phyloP scores from a whole-genome alignment of 2,329 filamentous ascomycete species.

The Ampelomyces quisqualis region DNA sequence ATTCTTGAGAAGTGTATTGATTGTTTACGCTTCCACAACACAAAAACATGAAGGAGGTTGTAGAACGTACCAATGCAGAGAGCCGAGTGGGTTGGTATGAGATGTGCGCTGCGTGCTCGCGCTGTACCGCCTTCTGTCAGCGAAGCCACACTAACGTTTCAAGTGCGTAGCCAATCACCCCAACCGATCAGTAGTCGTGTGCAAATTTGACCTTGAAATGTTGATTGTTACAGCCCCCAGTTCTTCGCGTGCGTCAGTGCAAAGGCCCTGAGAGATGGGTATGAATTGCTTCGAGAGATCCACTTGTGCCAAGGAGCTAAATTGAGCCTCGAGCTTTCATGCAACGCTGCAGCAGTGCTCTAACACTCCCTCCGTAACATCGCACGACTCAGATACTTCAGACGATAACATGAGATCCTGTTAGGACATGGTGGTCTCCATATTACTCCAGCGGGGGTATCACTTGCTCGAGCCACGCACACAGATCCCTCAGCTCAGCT shows the following conservation, averaged over 20 bases:
- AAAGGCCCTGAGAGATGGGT: too few species aligned
- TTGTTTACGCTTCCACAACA: conserved; percentile 1
- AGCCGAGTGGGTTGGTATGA: neutral
- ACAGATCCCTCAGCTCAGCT: conserved; percentile 50
- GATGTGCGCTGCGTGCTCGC: neutral
- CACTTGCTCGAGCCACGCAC: conserved; percentile 46
- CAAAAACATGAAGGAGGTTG: too few species aligned
- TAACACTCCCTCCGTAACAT: neutral
- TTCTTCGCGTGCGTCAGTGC: too few species aligned
- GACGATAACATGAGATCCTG: too few species aligned
- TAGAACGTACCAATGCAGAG: conserved; percentile 1
- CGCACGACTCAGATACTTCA: too few species aligned
- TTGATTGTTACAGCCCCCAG: too few species aligned
- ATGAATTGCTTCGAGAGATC: neutral
- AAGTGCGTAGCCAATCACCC: neutral
- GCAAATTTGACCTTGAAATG: too few species aligned
- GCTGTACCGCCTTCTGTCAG: neutral
- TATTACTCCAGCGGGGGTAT: conserved; percentile 28
- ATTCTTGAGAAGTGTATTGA: conserved; percentile 1
- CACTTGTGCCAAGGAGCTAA: neutral
- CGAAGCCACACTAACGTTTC: conserved; percentile 1
- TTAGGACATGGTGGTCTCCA: too few species aligned
- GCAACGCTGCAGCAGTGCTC: neutral
- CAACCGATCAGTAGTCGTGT: too few species aligned
- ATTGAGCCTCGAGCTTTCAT: neutral